Conservation (phyloP, 495 filamentous ascomycete species). For the Halenospora varia region DNA sequence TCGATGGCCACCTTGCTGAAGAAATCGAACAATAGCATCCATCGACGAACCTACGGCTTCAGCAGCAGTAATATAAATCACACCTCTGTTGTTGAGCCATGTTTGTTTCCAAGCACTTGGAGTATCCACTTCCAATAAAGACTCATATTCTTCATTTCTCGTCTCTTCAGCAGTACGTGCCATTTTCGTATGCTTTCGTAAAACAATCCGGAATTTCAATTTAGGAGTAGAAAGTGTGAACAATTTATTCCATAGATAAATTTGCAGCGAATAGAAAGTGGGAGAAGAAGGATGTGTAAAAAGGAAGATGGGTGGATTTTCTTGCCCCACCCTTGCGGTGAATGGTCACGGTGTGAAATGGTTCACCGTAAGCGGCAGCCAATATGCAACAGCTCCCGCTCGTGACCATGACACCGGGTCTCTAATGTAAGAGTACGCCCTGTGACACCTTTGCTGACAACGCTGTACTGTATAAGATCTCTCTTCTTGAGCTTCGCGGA, state of each 20-base stretch:
- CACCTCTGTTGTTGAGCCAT: slow-evolving; percentile 19
- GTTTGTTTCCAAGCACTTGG: not conserved
- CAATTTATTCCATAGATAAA: too few species aligned
- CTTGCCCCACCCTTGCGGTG: not conserved
- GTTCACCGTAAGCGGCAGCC: not conserved
- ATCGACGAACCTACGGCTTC: slow-evolving; percentile 11
- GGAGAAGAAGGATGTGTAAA: too few species aligned
- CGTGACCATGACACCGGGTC: not conserved
- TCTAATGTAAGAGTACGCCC: not conserved
- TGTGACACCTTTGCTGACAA: too few species aligned
- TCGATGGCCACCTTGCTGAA: slow-evolving; percentile 16
- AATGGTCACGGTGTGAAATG: too few species aligned
- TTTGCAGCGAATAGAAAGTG: too few species aligned
- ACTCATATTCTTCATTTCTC: not conserved
- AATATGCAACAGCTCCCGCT: not conserved
- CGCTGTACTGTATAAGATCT: too few species aligned
- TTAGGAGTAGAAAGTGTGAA: not conserved
- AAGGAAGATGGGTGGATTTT: too few species aligned
- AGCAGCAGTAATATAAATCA: slow-evolving; percentile 12
- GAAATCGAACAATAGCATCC: slow-evolving; percentile 21
- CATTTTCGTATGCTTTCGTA: too few species aligned
- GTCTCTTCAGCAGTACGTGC: too few species aligned
- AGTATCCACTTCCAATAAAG: not conserved
- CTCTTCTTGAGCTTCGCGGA: too few species aligned
- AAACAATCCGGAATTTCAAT: too few species aligned